Percentiles rank a stretch among this genome's conserved stretches.
These are phyloP conservation scores for Marchantia paleacea DNA, from an alignment of 225 moss, liverwort and hornwort genomes.

Conservation along the genomic window DNA sequence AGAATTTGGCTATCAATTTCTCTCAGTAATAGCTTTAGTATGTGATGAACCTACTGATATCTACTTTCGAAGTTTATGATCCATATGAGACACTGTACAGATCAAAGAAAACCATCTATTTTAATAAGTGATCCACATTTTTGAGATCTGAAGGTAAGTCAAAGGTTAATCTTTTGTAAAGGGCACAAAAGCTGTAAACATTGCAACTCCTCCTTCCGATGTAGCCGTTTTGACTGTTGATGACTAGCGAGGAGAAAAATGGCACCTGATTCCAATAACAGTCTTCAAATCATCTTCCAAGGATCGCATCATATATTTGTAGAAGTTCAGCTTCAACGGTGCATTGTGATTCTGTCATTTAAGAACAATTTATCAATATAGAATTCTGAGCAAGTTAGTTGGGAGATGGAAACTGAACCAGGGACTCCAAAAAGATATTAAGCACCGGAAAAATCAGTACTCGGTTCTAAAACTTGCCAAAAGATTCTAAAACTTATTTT, in stretches of 20 bases:
- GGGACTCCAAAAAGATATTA: not conserved
- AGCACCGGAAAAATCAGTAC: not conserved
- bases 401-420: not conserved
- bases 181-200: not conserved
- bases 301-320: conserved; percentile 49
- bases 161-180: not conserved
- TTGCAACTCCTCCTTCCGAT: not conserved
- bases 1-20: no score
- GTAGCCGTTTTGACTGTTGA: not conserved
- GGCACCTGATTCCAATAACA: conserved; percentile 50
- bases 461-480: not conserved
- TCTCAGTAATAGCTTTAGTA: not conserved
- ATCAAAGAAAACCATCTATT: no score
- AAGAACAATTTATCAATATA: no score
- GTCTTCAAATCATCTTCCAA: conserved; percentile 52
- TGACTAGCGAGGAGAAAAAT: not conserved
- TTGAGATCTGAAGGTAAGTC: not conserved
- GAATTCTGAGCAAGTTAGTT: not conserved
- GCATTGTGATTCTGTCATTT: conserved; percentile 48
- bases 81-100: not conserved
- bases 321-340: conserved; percentile 45
- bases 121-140: not conserved
- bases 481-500: not conserved
- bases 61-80: not conserved
- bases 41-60: not conserved